phyloP scores from a whole-genome alignment of 176 grass and related monocot genomes.

The Triticum turgidum region DNA sequence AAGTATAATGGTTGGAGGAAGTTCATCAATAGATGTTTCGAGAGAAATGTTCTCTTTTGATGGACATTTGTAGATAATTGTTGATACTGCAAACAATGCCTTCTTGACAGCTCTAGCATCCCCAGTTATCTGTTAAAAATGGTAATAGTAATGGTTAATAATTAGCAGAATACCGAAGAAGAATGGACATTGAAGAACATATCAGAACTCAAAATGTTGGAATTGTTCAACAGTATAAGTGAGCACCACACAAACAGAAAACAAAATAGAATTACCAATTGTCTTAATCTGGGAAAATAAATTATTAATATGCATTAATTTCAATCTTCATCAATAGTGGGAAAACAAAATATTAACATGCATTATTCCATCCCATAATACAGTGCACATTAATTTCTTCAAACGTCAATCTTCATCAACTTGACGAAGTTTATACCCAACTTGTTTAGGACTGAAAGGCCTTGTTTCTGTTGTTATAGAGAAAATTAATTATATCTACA shows the following conservation, averaged over 20 bases:
- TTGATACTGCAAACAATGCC: slow-evolving; percentile 73
- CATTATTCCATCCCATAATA: background rate
- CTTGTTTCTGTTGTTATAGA: background rate
- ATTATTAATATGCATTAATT: background rate
- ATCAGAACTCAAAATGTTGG: slow-evolving; percentile 3
- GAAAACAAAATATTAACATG: background rate
- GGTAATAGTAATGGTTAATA: slow-evolving; percentile 13
- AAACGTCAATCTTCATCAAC: background rate
- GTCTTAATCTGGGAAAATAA: background rate
- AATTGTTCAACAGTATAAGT: slow-evolving; percentile 12
- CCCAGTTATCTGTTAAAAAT: slow-evolving; percentile 68
- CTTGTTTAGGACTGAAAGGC: too few relatives aligned
- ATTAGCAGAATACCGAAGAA: slow-evolving; percentile 15
- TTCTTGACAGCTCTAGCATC: slow-evolving; percentile 74
- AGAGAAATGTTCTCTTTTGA: slow-evolving; percentile 87
- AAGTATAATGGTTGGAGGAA: slow-evolving; percentile 70
- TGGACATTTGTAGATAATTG: slow-evolving; percentile 83
- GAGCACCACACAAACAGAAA: background rate
- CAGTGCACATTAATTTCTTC: background rate
- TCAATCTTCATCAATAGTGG: too few relatives aligned
- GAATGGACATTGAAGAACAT: slow-evolving; percentile 7
- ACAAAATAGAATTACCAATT: slow-evolving; percentile 19
- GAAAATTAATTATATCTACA: background rate
- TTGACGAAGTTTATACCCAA: background rate
- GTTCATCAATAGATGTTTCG: slow-evolving; percentile 71